Percentiles rank a stretch among this genome's conserved stretches.
phyloP scores from a whole-genome alignment of 2,329 filamentous ascomycete genomes.

The Monosporascus sp. region DNA sequence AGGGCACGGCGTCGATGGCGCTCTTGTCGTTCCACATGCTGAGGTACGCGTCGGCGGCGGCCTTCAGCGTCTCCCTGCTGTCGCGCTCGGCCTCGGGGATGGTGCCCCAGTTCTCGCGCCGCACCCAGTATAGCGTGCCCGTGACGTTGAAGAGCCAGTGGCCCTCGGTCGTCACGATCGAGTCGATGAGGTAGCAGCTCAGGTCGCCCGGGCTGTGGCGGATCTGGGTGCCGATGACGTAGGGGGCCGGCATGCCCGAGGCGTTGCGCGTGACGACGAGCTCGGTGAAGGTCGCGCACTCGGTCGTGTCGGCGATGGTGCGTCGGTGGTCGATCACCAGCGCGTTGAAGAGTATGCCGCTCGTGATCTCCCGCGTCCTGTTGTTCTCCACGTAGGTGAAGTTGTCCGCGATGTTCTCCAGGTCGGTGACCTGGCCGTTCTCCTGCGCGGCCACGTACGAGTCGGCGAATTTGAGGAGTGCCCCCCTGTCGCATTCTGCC shows the following conservation, averaged over 20 bases:
- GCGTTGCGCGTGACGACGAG: slow-evolving; percentile 19
- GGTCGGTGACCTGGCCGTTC: slow-evolving; percentile 12
- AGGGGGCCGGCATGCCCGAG: slow-evolving; percentile 12
- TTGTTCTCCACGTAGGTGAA: slow-evolving; percentile 27
- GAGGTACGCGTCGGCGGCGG: slow-evolving; percentile 31
- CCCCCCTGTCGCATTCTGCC: slow-evolving; percentile 22
- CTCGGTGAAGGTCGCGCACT: slow-evolving; percentile 25
- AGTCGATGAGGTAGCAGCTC: slow-evolving; percentile 26
- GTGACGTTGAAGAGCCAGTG: slow-evolving; percentile 33
- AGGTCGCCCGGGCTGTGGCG: slow-evolving; percentile 21
- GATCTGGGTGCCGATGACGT: slow-evolving; percentile 32
- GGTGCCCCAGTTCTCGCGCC: slow-evolving; percentile 24
- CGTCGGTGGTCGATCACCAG: slow-evolving; percentile 23
- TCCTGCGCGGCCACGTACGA: slow-evolving; percentile 20
- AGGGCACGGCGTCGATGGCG: slow-evolving; percentile 26
- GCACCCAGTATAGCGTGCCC: slow-evolving; percentile 27
- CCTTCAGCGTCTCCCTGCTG: slow-evolving; percentile 21
- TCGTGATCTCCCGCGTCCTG: slow-evolving; percentile 20
- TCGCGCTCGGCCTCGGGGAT: slow-evolving; percentile 25
- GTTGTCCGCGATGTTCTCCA: slow-evolving; percentile 17
- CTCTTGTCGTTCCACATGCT: slow-evolving; percentile 30
- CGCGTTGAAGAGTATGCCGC: slow-evolving; percentile 19
- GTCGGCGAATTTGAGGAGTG: slow-evolving; percentile 17
- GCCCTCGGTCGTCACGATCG: slow-evolving; percentile 26
- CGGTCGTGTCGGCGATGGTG: slow-evolving; percentile 26